A percentile compares a stretch with the other conserved stretches of the same genome.
Conservation (phyloP, 202 grass and related monocot genomes). For the Dendrocalamus latiflorus region DNA sequence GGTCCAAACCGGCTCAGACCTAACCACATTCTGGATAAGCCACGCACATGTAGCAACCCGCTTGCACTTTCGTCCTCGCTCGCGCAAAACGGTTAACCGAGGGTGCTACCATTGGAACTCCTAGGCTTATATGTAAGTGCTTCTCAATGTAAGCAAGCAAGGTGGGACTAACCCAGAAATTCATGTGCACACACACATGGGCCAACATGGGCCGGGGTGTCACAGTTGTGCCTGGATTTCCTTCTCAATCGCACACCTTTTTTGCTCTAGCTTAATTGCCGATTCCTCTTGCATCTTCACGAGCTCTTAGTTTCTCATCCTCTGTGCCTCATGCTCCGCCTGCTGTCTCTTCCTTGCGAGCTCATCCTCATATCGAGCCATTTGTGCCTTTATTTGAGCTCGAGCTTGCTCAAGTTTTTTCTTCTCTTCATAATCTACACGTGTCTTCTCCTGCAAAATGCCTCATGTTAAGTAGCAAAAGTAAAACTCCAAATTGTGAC, state of each 20-base stretch:
- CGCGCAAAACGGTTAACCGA: too few relatives aligned
- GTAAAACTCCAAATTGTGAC: neutral
- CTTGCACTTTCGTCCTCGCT: too few relatives aligned
- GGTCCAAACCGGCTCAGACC: too few relatives aligned
- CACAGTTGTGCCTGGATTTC: slow-evolving; percentile 60
- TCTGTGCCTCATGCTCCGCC: slow-evolving; percentile 76
- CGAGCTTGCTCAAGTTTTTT: slow-evolving; percentile 63
- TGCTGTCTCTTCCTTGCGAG: slow-evolving; percentile 74
- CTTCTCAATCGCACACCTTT: slow-evolving; percentile 62
- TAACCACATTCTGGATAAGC: too few relatives aligned
- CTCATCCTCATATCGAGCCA: slow-evolving; percentile 73
- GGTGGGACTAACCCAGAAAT: too few relatives aligned
- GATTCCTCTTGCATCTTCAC: slow-evolving; percentile 98
- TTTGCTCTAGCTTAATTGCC: slow-evolving; percentile 65
- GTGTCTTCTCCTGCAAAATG: slow-evolving; percentile 77
- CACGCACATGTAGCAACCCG: too few relatives aligned
- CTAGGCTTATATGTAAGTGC: too few relatives aligned
- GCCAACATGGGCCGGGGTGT: too few relatives aligned
- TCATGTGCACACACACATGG: too few relatives aligned
- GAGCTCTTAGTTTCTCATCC: slow-evolving; percentile 84
- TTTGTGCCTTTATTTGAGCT: slow-evolving; percentile 67
- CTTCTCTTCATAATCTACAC: slow-evolving; percentile 68
- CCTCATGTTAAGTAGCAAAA: slow-evolving; percentile 1
- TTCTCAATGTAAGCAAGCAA: too few relatives aligned
- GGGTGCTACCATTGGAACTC: too few relatives aligned